Percentiles rank a stretch among this genome's conserved stretches.
Evolutionary conservation across 805 yeast species (phyloP).

Genomic region (Danielozyma ontarioensis): DNA sequence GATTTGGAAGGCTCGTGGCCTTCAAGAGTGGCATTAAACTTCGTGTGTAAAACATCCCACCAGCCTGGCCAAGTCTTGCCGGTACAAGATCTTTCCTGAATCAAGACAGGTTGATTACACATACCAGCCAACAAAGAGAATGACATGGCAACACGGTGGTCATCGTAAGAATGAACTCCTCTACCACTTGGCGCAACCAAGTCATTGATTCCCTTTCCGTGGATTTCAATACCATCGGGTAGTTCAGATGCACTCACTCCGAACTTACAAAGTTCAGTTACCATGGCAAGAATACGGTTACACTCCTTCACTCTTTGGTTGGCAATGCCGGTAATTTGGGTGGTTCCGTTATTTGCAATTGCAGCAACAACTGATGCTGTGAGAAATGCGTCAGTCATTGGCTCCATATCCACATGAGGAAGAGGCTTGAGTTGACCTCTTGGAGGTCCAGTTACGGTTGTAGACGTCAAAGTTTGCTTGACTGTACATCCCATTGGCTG

Average conservation of each 20-base stretch:
- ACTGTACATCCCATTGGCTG: conserved; percentile 94
- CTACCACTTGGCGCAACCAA: conserved; percentile 52
- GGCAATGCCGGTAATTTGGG: conserved; percentile 91
- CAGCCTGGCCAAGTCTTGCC: conserved; percentile 99
- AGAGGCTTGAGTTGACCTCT: conserved; percentile 65
- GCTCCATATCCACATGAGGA: conserved; percentile 89
- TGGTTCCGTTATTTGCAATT: conserved; percentile 57
- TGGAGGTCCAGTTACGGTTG: conserved; percentile 90
- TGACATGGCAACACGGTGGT: conserved; percentile 98
- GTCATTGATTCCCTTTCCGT: conserved; percentile 52
- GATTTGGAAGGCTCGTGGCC: conserved; percentile 58
- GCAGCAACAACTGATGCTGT: conserved; percentile 98
- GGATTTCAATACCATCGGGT: conserved; percentile 87
- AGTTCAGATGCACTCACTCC: conserved; percentile 83
- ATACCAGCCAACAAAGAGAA: conserved; percentile 83
- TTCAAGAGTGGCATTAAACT: conserved; percentile 58
- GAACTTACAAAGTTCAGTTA: conserved; percentile 77
- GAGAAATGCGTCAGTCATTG: conserved; percentile 98
- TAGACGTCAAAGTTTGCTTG: conserved; percentile 73
- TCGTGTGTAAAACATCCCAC: conserved; percentile 89
- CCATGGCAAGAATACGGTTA: conserved; percentile 94
- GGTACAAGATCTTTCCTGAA: conserved; percentile 86
- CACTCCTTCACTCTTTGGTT: conserved; percentile 98
- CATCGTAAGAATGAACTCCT: conserved; percentile 81
- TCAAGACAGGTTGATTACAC: conserved; percentile 55